These are phyloP conservation scores for Coriaria nepalensis DNA, from an alignment of 306 rosid genomes.

Conservation along the genomic window DNA sequence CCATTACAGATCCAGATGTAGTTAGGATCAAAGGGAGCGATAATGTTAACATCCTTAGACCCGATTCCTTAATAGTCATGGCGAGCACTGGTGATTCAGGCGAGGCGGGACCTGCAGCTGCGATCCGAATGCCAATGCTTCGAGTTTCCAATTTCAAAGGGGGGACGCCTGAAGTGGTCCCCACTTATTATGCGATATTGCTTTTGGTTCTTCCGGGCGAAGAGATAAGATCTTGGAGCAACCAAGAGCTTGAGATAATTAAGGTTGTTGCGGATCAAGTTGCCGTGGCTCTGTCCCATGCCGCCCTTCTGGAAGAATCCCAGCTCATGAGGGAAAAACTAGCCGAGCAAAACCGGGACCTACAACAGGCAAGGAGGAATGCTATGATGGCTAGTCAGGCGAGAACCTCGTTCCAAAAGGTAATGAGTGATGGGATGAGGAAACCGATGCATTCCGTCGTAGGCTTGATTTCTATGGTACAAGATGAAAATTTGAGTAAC, in stretches of 20 bases:
- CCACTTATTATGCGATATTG: constrained; percentile 79
- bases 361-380: constrained; percentile 71
- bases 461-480: constrained; percentile 75
- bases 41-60: constrained; percentile 65
- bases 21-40: constrained; percentile 49
- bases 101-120: constrained; percentile 62
- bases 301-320: constrained; percentile 91
- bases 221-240: constrained; percentile 76
- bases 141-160: constrained; percentile 72
- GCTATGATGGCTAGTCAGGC: constrained; percentile 91
- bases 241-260: constrained; percentile 79
- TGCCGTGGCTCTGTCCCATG: constrained; percentile 97
- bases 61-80: constrained; percentile 14
- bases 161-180: constrained; percentile 70
- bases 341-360: constrained; percentile 67
- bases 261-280: constrained; percentile 98
- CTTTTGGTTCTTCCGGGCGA: constrained; percentile 83
- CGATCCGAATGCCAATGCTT: constrained; percentile 78
- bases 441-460: constrained; percentile 88
- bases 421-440: constrained; percentile 97
- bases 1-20: constrained; percentile 50
- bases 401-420: constrained; percentile 81
- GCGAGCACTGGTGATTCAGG: constrained; percentile 13
- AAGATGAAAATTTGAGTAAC: constrained; percentile 71
- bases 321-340: constrained; percentile 87